A percentile compares a stretch with the other conserved stretches of the same genome.
Evolutionary conservation across 1,139 yeast genomes (phyloP).

Genomic region (Diutina neorugosa): DNA sequence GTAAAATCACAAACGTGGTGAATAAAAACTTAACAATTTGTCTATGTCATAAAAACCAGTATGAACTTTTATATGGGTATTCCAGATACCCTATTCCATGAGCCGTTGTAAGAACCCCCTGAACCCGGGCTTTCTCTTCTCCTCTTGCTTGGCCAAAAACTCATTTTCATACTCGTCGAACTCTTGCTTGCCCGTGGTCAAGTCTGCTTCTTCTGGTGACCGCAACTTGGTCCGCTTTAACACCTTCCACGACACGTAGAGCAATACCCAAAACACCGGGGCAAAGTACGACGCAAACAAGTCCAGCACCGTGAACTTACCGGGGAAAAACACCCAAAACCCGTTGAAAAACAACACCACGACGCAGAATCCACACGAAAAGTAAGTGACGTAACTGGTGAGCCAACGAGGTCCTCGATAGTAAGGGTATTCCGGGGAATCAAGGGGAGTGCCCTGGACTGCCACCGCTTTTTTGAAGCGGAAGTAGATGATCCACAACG

Average conservation of each 20-base stretch:
- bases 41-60: neutral
- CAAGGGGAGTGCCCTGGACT: slow-evolving; percentile 17
- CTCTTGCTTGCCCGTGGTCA: slow-evolving; percentile 22
- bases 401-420: slow-evolving; percentile 18
- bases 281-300: slow-evolving; percentile 30
- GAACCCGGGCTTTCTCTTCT: neutral
- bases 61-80: neutral
- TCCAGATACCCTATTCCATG: neutral
- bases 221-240: slow-evolving; percentile 22
- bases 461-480: slow-evolving; percentile 21
- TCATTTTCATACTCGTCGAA: slow-evolving; percentile 23
- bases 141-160: neutral
- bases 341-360: slow-evolving; percentile 26
- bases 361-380: slow-evolving; percentile 16
- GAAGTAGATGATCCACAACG: slow-evolving; percentile 36
- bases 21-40: neutral
- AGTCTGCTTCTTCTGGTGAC: slow-evolving; percentile 21
- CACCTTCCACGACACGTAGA: slow-evolving; percentile 24
- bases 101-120: neutral
- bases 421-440: slow-evolving; percentile 14
- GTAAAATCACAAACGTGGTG: too few species aligned
- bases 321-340: slow-evolving; percentile 31
- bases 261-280: slow-evolving; percentile 18
- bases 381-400: slow-evolving; percentile 22
- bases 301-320: slow-evolving; percentile 21